These are phyloP conservation scores for Fusarium vanettenii DNA, from an alignment of 2,329 filamentous ascomycete genomes.

Conservation along the genomic window DNA sequence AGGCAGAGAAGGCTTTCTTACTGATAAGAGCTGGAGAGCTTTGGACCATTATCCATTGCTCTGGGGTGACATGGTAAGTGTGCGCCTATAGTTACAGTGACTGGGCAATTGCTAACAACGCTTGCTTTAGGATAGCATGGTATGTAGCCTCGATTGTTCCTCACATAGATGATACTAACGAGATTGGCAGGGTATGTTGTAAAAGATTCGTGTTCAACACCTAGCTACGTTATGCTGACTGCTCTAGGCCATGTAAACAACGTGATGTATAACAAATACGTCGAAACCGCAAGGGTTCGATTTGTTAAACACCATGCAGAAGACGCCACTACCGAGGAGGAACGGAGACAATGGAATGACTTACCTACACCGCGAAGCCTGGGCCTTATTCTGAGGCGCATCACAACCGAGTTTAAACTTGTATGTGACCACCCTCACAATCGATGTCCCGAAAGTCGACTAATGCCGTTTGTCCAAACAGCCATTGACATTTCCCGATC, in stretches of 20 bases:
- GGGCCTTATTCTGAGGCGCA: constrained; percentile 30
- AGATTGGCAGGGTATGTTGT: not conserved
- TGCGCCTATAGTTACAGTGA: not conserved
- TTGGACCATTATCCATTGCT: constrained; percentile 25
- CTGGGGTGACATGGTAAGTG: constrained; percentile 33
- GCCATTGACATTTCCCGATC: constrained; percentile 27
- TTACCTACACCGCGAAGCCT: constrained; percentile 5
- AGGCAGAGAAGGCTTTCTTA: constrained; percentile 19
- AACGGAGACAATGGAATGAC: constrained; percentile 23
- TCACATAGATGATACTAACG: rapidly evolving
- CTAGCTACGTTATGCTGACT: not conserved
- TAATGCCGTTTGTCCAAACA: not conserved
- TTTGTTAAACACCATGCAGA: constrained; percentile 19
- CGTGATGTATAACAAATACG: constrained; percentile 33
- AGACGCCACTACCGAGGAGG: constrained; percentile 6
- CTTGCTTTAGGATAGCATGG: constrained; percentile 28
- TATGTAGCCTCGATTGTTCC: rapidly evolving
- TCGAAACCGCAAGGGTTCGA: constrained; percentile 23
- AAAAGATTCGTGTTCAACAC: rapidly evolving
- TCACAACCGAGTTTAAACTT: constrained; percentile 31
- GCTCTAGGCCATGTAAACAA: constrained; percentile 28
- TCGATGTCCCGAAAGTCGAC: rapidly evolving
- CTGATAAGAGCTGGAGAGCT: constrained; percentile 20
- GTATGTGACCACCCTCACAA: constrained; percentile 2
- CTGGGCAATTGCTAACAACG: not conserved